phyloP scores from a whole-genome alignment of 768 basidiomycete species.

The Hortiboletus campestris region DNA sequence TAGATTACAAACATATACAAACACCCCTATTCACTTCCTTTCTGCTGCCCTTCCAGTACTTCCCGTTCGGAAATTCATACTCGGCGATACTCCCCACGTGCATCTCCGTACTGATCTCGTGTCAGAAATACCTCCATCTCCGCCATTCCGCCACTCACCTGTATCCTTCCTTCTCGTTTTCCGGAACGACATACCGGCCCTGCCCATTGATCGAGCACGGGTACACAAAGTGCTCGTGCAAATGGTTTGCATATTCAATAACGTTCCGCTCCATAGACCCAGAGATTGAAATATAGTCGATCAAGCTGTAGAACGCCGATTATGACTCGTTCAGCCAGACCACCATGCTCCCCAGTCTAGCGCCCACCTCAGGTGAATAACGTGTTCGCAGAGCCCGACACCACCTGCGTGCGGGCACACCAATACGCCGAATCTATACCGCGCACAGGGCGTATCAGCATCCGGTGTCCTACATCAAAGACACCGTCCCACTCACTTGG shows the following conservation, averaged over 20 bases:
- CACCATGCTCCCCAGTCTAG: background rate
- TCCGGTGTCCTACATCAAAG: background rate
- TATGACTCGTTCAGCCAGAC: background rate
- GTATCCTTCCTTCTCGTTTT: constrained; percentile 70
- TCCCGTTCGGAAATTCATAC: constrained; percentile 78
- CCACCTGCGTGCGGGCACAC: constrained; percentile 94
- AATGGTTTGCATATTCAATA: constrained; percentile 79
- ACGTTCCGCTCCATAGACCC: constrained; percentile 84
- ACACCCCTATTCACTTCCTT: constrained; percentile 14
- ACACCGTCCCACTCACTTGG: constrained; percentile 53
- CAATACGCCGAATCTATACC: constrained; percentile 69
- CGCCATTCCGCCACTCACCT: constrained; percentile 28
- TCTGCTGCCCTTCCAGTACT: too few relatives aligned
- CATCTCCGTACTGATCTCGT: constrained; percentile 69
- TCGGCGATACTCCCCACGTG: constrained; percentile 62
- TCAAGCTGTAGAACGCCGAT: constrained; percentile 50
- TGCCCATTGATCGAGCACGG: constrained; percentile 75
- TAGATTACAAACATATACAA: constrained; percentile 16
- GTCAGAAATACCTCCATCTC: constrained; percentile 6
- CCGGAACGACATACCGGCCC: constrained; percentile 87
- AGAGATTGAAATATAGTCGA: constrained; percentile 73
- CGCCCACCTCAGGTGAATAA: constrained; percentile 71
- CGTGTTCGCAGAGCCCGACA: constrained; percentile 90
- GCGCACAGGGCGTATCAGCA: background rate
- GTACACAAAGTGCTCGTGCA: constrained; percentile 82